Evolutionary conservation across 345 rosid genomes (phyloP), one percentile per base, ranked within the genome.

Genomic region (Noccaea bulbosa): DNA sequence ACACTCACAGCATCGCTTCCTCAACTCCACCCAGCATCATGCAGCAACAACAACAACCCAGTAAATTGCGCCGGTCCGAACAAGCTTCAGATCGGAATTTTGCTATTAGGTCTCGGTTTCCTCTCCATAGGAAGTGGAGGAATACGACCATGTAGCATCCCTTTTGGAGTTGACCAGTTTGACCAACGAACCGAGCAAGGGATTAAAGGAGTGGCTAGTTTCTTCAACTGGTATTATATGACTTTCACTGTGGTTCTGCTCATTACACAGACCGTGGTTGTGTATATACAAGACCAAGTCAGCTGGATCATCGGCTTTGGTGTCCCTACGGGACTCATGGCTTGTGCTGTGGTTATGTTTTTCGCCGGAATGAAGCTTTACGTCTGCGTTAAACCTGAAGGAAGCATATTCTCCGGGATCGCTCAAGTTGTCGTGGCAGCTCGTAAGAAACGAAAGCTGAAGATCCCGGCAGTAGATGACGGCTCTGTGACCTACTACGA

Each of bases 151-250:
- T 90, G 93, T 75, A 79, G 89, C 69, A 84, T 93, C 40, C 96
- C 98, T 1, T 93, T 93, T 65, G 87, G 92, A 0, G 88, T 90
- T 2, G 97, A 90, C 54, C 97, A 93, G 67, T 90, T 93, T 67
- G 93, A 93, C 67, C 78, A 77, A 5, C 74, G 85, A 45, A 86
- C 89, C 0, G 93, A 82, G 16, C 67, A 83, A 50, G 97, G 97
- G 1, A 7, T 16, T 7, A 83, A 74, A 76, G 95, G 88, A 57
- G 84, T 83, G 41, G 86, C 47, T 11, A 90, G 93, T 74, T 93
- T 83, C 77, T 90, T 70, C 80, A 93, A 87, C 38, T 88, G 92
- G 87, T 91, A 90, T 75, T 90, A 85, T 83, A 46, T 77, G 33
- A 68, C 88, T 11, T 88, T 88, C 75, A 90, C 90, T 6, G 52